A percentile compares a stretch with the other conserved stretches of the same genome.
Conservation (phyloP, 2,329 filamentous ascomycete genomes). For the Cordyceps fumosorosea region DNA sequence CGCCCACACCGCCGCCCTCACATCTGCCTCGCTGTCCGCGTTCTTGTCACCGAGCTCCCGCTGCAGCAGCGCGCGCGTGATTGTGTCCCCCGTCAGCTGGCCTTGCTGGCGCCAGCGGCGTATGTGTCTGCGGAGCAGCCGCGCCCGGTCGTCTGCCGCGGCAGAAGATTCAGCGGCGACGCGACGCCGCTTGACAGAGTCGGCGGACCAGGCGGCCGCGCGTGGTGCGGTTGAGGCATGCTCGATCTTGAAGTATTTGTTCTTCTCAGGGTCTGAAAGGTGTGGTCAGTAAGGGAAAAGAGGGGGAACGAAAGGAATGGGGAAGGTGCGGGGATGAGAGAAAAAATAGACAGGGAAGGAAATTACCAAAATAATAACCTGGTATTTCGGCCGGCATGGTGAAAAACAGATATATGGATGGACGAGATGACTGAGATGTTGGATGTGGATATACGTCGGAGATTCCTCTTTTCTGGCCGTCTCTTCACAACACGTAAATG, state of each 20-base stretch:
- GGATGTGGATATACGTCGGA: neutral
- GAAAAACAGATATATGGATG: neutral
- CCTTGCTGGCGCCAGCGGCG: conserved; percentile 28
- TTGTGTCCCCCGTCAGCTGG: conserved; percentile 26
- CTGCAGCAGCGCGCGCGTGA: conserved; percentile 22
- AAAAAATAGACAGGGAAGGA: no score
- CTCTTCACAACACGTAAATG: neutral
- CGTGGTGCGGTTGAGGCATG: conserved; percentile 46
- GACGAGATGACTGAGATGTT: neutral
- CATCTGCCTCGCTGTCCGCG: conserved; percentile 14
- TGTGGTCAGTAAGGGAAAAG: neutral
- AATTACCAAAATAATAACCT: conserved; percentile 48
- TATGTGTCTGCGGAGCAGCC: conserved; percentile 31
- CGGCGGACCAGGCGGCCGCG: conserved; percentile 47
- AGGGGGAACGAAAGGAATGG: neutral
- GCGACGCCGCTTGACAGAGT: conserved; percentile 51
- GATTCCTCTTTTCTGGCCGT: neutral
- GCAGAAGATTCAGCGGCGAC: conserved; percentile 32
- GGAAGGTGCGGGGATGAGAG: neutral
- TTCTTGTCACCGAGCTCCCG: conserved; percentile 19
- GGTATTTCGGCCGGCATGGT: conserved; percentile 36
- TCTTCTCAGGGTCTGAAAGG: conserved; percentile 45
- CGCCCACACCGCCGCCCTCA: conserved; percentile 31
- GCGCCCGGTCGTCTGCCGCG: conserved; percentile 21
- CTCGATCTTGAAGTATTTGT: conserved; percentile 64